Evolutionary conservation across 1,139 yeast species (phyloP), one percentile per base, ranked within the genome.

Genomic region (Taphrina sp.): DNA sequence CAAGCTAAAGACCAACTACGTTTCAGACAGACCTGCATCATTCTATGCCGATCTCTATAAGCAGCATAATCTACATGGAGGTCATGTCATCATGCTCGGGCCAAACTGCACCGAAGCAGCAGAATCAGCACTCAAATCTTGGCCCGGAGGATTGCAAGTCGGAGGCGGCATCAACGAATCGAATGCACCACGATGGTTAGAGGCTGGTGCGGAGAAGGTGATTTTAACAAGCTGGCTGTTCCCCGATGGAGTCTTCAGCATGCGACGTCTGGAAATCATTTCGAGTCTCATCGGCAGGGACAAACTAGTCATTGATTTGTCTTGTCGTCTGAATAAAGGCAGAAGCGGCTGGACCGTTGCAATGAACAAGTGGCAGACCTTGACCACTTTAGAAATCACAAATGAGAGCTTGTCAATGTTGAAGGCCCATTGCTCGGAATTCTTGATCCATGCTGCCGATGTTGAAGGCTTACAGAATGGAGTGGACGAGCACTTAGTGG

Each of bases 381-480:
- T 90, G 38, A 92, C 98, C 0, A 76, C 75, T 45, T 77, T 82
- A 49, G 77, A 72, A 56, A 73, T 92, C 56, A 74, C 74, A 52
- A 67, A 69, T 38, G 78, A 77, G 28, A 78, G 86, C 28, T 76
- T 92, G 57, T 67, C 64, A 3, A 61, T 69, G 56, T 76, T 92
- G 34, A 72, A 84, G 12, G 58, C 74, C 51, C 86, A 83, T 68
- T 87, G 97, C 65, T 78, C 80, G 61, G 98, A 92, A 70, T 86
- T 90, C 65, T 73, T 92, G 59, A 83, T 92, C 23, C 99, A 92
- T 70, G 98, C 98, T 2, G 99, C 98, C 0, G 98, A 92, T 68
- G 97, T 92, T 2, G 99, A 92, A 70, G 99, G 99, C 0, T 74
- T 92, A 23, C 92, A 98, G 68, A 78, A 81, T 41, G 99, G 99